Base-by-base conservation (phyloP, 1,284 basidiomycete species). In the Kalmanozyma brasiliensis region DNA sequence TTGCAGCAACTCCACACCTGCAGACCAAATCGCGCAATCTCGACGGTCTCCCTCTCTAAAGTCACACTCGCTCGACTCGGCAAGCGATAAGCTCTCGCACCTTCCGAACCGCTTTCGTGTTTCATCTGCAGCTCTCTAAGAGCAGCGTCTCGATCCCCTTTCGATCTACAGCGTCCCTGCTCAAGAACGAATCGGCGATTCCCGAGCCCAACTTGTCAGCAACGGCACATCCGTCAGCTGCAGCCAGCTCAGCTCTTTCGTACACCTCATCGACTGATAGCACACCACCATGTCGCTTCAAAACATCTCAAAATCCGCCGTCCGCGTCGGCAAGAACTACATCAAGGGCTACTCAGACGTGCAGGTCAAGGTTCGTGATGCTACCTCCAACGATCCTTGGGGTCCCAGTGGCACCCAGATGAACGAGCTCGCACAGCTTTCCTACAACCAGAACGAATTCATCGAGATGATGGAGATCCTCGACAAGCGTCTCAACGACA, bases 401-500 rank as follows among this genome's bases (percentile, higher is more conserved):
- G 95, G 96, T 0, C 95, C 96, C 16, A 93, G 92, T 20, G 95
- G 95, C 10, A 93, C 94, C 3, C 80, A 84, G 86, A 98, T 98
- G 96, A 98, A 97, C 84, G 95, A 98, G 85, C 89, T 99, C 72
- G 94, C 95, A 0, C 94, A 98, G 83, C 84, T 98, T 84, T 95
- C 93, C 22, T 98, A 93, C 84, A 97, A 97, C 85, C 95, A 98
- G 93, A 91, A 89, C 73, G 94, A 98, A 82, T 98, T 99, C 84
- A 93, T 98, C 29, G 96, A 99, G 84, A 94, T 98, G 80, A 98
- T 99, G 94, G 96, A 99, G 85, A 98, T 98, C 92, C 86, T 99
- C 63, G 96, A 99, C 84, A 98, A 98, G 85, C 89, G 96, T 47
- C 85, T 99, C 74, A 98, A 98, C 79, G 96, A 99, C 85, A 98